Conservation (phyloP, 2,329 filamentous ascomycete species). For the Colletotrichum viniferum region DNA sequence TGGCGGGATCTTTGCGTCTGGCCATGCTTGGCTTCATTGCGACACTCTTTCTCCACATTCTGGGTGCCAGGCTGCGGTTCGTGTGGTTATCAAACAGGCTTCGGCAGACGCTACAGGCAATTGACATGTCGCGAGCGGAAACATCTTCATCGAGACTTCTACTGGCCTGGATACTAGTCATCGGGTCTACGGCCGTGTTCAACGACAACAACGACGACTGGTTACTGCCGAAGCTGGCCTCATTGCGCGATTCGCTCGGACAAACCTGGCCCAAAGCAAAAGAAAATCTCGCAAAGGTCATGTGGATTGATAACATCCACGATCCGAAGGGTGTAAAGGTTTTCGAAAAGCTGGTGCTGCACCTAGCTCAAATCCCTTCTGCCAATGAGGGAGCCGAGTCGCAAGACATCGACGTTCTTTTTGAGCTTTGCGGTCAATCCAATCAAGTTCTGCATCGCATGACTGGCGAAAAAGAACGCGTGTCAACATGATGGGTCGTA, state of each 20-base stretch:
- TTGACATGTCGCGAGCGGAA: neutral
- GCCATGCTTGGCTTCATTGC: slow-evolving; percentile 34
- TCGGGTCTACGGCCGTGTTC: slow-evolving; percentile 28
- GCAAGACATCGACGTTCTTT: neutral
- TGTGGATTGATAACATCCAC: slow-evolving; percentile 31
- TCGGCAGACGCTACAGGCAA: neutral
- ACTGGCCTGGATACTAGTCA: slow-evolving; percentile 26
- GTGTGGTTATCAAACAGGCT: neutral
- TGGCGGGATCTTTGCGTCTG: slow-evolving; percentile 22
- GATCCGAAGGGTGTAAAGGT: slow-evolving; percentile 22
- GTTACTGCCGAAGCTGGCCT: slow-evolving; percentile 24
- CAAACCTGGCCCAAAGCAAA: slow-evolving; percentile 27
- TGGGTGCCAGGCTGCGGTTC: slow-evolving; percentile 23
- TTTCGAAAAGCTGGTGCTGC: slow-evolving; percentile 7
- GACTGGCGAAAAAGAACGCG: neutral
- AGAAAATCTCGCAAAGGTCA: slow-evolving; percentile 21
- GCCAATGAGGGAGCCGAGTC: neutral
- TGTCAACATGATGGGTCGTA: neutral
- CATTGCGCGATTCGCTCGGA: neutral
- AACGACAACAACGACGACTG: slow-evolving; percentile 23
- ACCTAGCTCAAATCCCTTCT: neutral
- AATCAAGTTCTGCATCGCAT: neutral
- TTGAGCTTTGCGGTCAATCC: neutral
- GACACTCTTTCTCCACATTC: slow-evolving; percentile 29
- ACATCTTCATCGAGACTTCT: slow-evolving; percentile 25